phyloP scores from a whole-genome alignment of 345 rosid genomes.

The Clarkia xantiana region DNA sequence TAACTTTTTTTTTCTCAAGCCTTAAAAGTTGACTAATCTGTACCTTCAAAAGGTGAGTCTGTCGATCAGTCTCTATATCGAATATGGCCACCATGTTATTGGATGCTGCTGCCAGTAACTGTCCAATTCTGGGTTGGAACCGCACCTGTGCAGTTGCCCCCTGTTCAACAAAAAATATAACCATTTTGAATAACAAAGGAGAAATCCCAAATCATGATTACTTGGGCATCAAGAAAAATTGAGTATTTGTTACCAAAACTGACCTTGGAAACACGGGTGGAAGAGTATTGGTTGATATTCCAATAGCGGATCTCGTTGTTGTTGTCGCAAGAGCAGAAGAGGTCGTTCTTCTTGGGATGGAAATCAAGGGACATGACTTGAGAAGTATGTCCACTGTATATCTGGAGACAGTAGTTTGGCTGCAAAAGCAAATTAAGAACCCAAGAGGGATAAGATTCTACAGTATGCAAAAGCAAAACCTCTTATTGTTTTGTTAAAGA shows the following conservation, averaged over 20 bases:
- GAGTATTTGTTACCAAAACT: constrained; percentile 9
- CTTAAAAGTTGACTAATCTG: not conserved
- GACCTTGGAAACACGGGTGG: constrained; percentile 45
- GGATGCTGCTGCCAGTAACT: constrained; percentile 66
- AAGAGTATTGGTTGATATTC: constrained; percentile 43
- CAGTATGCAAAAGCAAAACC: too few species aligned
- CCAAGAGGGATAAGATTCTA: too few species aligned
- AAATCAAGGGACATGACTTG: constrained; percentile 80
- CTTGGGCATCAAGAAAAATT: constrained; percentile 5
- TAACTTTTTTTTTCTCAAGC: too few species aligned
- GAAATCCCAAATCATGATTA: constrained; percentile 1
- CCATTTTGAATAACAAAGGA: constrained; percentile 5
- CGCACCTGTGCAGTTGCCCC: constrained; percentile 66
- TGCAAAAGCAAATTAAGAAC: constrained; percentile 16
- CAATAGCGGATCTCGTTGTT: constrained; percentile 81
- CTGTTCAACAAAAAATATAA: constrained; percentile 24
- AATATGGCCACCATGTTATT: constrained; percentile 59
- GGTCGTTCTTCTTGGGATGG: constrained; percentile 77
- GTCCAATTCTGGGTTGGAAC: constrained; percentile 82
- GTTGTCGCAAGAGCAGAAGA: constrained; percentile 82
- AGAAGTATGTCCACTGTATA: constrained; percentile 45
- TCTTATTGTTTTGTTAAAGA: too few species aligned
- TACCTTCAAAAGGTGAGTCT: constrained; percentile 45
- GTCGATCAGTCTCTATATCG: constrained; percentile 55
- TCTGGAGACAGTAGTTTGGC: constrained; percentile 43